Conservation (phyloP, 2,329 filamentous ascomycete genomes). For the Colletotrichum lentis region DNA sequence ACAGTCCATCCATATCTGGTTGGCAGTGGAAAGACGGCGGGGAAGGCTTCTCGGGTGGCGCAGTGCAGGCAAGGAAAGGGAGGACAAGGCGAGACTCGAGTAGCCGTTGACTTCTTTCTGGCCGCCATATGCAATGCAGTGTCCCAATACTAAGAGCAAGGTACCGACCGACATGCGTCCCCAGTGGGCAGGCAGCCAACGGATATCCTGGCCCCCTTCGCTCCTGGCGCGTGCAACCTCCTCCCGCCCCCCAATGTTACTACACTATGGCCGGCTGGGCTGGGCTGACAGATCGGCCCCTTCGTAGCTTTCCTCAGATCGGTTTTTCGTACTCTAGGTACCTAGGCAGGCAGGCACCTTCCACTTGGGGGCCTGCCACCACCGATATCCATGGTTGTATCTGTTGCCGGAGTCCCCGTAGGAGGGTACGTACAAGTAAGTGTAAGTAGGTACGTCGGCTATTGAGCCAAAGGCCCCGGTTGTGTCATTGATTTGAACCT, state of each 20-base stretch:
- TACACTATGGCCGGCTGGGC: not conserved
- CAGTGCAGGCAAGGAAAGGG: constrained; percentile 6
- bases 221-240: constrained; percentile 2
- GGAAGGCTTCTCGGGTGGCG: constrained; percentile 11
- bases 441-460: not conserved
- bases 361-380: too few species aligned
- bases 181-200: constrained; percentile 15
- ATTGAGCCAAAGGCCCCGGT: constrained; percentile 4
- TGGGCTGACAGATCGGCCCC: constrained; percentile 6
- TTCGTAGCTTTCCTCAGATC: too few species aligned
- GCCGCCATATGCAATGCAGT: not conserved
- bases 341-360: not conserved
- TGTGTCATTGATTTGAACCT: constrained; percentile 10
- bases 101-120: constrained; percentile 18
- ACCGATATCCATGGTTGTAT: too few species aligned
- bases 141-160: not conserved
- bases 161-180: constrained; percentile 6
- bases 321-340: too few species aligned
- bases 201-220: constrained; percentile 4
- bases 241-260: not conserved
- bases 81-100: constrained; percentile 18
- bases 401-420: constrained; percentile 12
- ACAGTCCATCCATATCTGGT: constrained; percentile 5
- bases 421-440: not conserved
- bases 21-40: constrained; percentile 6